These are phyloP conservation scores for Phoma herbarum DNA, from an alignment of 2,329 filamentous ascomycete species.

Conservation along the genomic window DNA sequence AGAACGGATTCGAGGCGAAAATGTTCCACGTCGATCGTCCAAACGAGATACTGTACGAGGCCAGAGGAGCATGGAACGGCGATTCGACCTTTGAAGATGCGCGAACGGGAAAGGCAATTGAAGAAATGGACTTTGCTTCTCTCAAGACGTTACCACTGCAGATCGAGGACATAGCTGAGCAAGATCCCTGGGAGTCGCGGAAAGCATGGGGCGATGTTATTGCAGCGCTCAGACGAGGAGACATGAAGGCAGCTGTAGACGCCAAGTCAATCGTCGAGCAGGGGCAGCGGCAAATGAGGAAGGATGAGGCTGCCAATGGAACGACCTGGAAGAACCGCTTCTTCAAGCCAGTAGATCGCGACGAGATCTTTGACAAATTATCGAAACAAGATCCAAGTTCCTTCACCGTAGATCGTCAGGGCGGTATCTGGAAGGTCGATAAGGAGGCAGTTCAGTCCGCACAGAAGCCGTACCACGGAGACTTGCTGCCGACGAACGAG, in stretches of 20 bases:
- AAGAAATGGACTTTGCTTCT: constrained; percentile 47
- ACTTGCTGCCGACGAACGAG: constrained; percentile 39
- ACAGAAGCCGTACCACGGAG: constrained; percentile 43
- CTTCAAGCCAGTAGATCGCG: constrained; percentile 47
- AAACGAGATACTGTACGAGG: constrained; percentile 48
- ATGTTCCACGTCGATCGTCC: constrained; percentile 49
- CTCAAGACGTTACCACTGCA: constrained; percentile 31
- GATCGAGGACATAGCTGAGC: constrained; percentile 45
- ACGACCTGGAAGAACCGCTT: constrained; percentile 53
- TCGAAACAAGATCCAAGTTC: constrained; percentile 28
- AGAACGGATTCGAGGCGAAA: constrained; percentile 53
- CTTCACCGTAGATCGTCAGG: constrained; percentile 35
- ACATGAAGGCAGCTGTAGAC: constrained; percentile 52
- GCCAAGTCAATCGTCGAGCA: constrained; percentile 48
- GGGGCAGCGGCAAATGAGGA: constrained; percentile 54
- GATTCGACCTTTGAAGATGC: constrained; percentile 51
- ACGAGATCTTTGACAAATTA: constrained; percentile 39
- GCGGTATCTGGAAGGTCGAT: constrained; percentile 48
- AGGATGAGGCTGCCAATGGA: constrained; percentile 48
- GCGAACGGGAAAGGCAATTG: constrained; percentile 45
- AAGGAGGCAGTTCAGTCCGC: constrained; percentile 31
- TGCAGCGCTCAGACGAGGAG: constrained; percentile 48
- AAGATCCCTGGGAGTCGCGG: constrained; percentile 58
- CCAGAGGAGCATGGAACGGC: constrained; percentile 55
- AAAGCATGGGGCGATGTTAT: constrained; percentile 56